These are phyloP conservation scores for Podaxis carcinomalis DNA, from an alignment of 768 basidiomycete species.

Conservation along the genomic window DNA sequence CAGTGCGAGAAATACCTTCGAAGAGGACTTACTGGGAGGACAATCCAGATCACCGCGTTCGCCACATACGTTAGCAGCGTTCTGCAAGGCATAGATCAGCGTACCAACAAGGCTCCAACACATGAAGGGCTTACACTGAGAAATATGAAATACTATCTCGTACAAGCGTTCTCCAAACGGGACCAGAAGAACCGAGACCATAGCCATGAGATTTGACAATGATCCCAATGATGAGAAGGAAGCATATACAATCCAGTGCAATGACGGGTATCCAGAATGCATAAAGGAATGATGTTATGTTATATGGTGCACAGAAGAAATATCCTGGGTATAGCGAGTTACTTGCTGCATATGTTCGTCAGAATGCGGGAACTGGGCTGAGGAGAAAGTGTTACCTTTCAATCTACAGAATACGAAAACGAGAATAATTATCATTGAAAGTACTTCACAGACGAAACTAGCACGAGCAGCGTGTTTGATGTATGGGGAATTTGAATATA, in stretches of 20 bases:
- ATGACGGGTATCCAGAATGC: conserved; percentile 23
- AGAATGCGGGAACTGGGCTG: not conserved
- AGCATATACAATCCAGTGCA: conserved; percentile 19
- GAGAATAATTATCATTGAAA: conserved; percentile 16
- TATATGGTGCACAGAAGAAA: conserved; percentile 16
- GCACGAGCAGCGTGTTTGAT: conserved; percentile 11
- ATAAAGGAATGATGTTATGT: conserved; percentile 16
- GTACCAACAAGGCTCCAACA: not conserved
- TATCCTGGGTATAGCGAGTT: conserved; percentile 11
- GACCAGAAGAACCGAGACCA: not conserved
- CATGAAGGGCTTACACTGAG: conserved; percentile 18
- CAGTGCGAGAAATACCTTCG: not conserved
- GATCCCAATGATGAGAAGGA: conserved; percentile 17
- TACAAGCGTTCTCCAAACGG: conserved; percentile 20
- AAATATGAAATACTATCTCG: conserved; percentile 24
- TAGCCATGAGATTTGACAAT: conserved; percentile 11
- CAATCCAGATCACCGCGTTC: conserved; percentile 18
- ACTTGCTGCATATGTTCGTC: conserved; percentile 4
- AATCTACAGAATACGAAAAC: conserved; percentile 10
- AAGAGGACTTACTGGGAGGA: conserved; percentile 15
- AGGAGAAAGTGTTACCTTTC: conserved; percentile 12
- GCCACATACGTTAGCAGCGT: conserved; percentile 16
- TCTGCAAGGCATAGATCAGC: conserved; percentile 10
- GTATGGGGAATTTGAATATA: conserved; percentile 14
- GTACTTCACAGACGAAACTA: conserved; percentile 16